These are phyloP conservation scores for Delitschia confertaspora DNA, from an alignment of 495 filamentous ascomycete genomes.

Conservation along the genomic window DNA sequence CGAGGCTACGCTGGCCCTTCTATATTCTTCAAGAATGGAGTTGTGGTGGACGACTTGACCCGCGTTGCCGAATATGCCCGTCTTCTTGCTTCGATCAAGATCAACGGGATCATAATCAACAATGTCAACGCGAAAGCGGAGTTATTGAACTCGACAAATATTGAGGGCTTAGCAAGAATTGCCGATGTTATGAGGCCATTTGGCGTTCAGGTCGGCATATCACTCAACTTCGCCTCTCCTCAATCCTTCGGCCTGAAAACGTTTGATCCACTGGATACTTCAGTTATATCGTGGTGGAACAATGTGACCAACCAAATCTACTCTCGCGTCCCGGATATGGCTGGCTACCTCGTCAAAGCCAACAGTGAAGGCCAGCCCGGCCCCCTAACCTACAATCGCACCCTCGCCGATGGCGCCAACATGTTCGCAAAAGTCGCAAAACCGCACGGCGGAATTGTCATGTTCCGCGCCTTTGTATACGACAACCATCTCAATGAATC, in stretches of 20 bases:
- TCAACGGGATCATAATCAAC: conserved; percentile 62
- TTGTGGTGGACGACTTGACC: conserved; percentile 47
- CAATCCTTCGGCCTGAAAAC: conserved; percentile 47
- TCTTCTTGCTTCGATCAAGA: conserved; percentile 54
- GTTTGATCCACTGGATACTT: conserved; percentile 55
- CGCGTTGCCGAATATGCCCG: conserved; percentile 56
- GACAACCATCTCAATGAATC: conserved; percentile 48
- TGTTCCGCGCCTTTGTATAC: conserved; percentile 70
- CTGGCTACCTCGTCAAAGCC: conserved; percentile 64
- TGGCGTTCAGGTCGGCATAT: conserved; percentile 56
- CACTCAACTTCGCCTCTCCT: conserved; percentile 61
- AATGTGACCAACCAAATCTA: conserved; percentile 52
- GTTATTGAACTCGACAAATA: conserved; percentile 47
- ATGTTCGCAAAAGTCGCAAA: conserved; percentile 54
- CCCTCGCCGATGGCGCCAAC: conserved; percentile 60
- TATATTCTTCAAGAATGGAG: conserved; percentile 56
- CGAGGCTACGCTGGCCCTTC: conserved; percentile 60
- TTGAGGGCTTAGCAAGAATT: conserved; percentile 52
- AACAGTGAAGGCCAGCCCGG: conserved; percentile 68
- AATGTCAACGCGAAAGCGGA: conserved; percentile 63
- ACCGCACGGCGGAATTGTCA: conserved; percentile 56
- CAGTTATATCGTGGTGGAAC: conserved; percentile 54
- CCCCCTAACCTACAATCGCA: conserved; percentile 60
- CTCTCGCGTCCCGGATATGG: conserved; percentile 52
- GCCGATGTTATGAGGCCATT: conserved; percentile 59